These are phyloP conservation scores for Pezicula radicicola DNA, from an alignment of 2,329 filamentous ascomycete species.

Conservation along the genomic window DNA sequence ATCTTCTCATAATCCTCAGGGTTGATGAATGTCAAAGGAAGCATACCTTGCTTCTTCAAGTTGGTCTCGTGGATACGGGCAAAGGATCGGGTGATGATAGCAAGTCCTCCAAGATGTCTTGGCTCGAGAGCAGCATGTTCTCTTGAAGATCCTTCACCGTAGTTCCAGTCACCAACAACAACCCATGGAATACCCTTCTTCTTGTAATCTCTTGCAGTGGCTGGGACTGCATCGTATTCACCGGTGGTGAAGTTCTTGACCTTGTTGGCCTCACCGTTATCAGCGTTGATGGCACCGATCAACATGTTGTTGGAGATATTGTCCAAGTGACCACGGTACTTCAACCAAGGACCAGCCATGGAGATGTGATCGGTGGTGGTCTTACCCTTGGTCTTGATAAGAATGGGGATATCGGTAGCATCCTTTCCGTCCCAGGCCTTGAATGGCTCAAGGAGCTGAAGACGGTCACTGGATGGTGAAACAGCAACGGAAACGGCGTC, in stretches of 20 bases:
- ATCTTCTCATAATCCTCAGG: constrained; percentile 98
- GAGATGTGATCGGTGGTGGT: constrained; percentile 97
- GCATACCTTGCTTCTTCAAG: constrained; percentile 99
- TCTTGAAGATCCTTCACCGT: constrained; percentile 95
- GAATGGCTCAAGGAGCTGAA: constrained; percentile 89
- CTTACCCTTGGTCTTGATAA: constrained; percentile 97
- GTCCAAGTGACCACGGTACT: constrained; percentile 98
- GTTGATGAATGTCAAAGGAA: constrained; percentile 92
- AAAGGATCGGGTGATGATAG: constrained; percentile 93
- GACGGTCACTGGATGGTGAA: constrained; percentile 85
- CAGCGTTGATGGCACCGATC: constrained; percentile 94
- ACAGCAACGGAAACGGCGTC: constrained; percentile 72
- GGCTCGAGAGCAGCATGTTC: constrained; percentile 98
- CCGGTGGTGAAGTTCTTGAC: constrained; percentile 86
- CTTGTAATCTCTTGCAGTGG: constrained; percentile 98
- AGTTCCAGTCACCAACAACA: constrained; percentile 99
- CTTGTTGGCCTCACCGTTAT: constrained; percentile 97
- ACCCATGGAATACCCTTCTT: constrained; percentile 94
- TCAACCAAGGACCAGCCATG: constrained; percentile 95
- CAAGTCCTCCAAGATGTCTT: constrained; percentile 92
- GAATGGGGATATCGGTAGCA: constrained; percentile 75
- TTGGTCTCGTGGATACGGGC: constrained; percentile 99
- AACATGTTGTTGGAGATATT: constrained; percentile 99
- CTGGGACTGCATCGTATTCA: constrained; percentile 84
- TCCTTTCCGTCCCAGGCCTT: constrained; percentile 90